Evolutionary conservation across 345 rosid species (phyloP).

Genomic region (Pistacia integerrima): DNA sequence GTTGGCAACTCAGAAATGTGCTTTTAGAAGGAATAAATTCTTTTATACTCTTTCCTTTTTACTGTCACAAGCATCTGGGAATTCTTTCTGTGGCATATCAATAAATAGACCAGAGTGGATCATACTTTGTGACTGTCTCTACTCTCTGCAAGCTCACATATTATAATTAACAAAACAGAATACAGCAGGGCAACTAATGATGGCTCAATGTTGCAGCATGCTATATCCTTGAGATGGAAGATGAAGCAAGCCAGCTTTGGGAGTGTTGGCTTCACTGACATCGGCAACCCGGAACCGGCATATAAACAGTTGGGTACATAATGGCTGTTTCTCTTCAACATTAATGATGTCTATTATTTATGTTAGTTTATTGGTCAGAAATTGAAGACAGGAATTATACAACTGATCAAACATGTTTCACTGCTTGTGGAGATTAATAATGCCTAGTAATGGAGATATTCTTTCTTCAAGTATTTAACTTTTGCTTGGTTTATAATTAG

Average conservation of each 20-base stretch:
- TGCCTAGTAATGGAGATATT: not conserved
- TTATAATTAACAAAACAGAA: not conserved
- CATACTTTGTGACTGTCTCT: not conserved
- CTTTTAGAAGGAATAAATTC: not conserved
- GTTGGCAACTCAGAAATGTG: not conserved
- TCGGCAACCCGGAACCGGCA: not conserved
- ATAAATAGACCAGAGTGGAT: not conserved
- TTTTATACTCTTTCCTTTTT: not conserved
- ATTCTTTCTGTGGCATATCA: not conserved
- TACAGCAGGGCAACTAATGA: not conserved
- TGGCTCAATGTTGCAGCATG: not conserved
- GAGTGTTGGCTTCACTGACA: not conserved
- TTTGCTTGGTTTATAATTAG: not conserved
- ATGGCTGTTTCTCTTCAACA: conserved; percentile 6
- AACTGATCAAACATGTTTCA: not conserved
- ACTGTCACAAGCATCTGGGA: not conserved
- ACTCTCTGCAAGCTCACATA: not conserved
- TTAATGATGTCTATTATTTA: not conserved
- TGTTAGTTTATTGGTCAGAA: not conserved
- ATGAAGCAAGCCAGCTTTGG: not conserved
- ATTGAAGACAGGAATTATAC: not conserved
- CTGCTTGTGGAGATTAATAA: not conserved
- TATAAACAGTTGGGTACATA: not conserved
- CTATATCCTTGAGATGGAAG: not conserved
- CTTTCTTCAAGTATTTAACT: not conserved